phyloP scores from a whole-genome alignment of 2,329 filamentous ascomycete species.

The Conoideocrella luteorostrata region DNA sequence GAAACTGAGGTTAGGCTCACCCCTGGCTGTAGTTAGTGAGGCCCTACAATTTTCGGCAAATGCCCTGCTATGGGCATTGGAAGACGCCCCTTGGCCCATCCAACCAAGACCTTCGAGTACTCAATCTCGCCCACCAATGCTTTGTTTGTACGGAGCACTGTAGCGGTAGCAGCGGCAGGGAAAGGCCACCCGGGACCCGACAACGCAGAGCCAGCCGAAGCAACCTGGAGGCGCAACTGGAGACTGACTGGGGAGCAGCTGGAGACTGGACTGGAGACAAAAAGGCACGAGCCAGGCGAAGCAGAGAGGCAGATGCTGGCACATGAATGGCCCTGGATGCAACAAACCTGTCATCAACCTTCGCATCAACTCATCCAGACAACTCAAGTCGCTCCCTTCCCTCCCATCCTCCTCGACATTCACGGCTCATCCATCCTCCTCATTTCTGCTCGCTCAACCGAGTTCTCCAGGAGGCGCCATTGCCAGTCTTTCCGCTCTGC shows the following conservation, averaged over 20 bases:
- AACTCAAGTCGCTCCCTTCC: slow-evolving; percentile 2
- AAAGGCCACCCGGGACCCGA: background rate
- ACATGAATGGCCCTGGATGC: slow-evolving; percentile 4
- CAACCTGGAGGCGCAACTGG: too few species aligned
- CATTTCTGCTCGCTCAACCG: background rate
- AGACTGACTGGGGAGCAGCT: too few species aligned
- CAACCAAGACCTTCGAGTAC: too few species aligned
- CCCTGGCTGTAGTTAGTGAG: too few species aligned
- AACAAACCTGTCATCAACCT: slow-evolving; percentile 6
- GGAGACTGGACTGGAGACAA: background rate
- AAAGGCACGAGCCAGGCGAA: background rate
- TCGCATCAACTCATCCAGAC: slow-evolving; percentile 3
- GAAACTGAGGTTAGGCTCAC: too few species aligned
- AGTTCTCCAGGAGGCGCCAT: slow-evolving; percentile 1
- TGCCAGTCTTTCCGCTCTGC: background rate
- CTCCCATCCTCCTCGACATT: background rate
- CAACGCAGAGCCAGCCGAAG: background rate
- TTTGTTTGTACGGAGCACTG: background rate
- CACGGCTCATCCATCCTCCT: slow-evolving; percentile 6
- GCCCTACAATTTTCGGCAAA: too few species aligned
- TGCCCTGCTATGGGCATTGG: too few species aligned
- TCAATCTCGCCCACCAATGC: too few species aligned
- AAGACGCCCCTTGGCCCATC: too few species aligned
- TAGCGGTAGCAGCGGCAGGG: background rate
- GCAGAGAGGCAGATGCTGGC: too few species aligned